Percentiles rank a stretch among this genome's conserved stretches.
Conservation (phyloP, 2,329 filamentous ascomycete species). For the Cercospora beticola region DNA sequence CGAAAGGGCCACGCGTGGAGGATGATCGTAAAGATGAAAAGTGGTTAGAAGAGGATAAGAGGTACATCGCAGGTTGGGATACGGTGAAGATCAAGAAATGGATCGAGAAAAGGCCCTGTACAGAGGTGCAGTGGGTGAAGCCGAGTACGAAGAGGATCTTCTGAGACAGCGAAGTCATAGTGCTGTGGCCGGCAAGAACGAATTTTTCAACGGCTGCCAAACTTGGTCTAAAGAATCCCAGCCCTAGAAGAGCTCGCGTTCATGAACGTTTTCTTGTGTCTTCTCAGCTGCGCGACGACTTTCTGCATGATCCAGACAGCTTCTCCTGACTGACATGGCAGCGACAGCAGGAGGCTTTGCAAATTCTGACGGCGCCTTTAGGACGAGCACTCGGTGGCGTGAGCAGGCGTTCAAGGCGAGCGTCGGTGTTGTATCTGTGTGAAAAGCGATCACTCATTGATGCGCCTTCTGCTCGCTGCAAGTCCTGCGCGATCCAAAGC, state of each 20-base stretch:
- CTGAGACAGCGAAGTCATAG: not conserved
- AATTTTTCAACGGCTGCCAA: too few relatives aligned
- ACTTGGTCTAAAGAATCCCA: not conserved
- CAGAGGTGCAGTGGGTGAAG: constrained; percentile 42
- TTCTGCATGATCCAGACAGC: not conserved
- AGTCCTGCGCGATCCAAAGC: not conserved
- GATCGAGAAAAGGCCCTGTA: constrained; percentile 40
- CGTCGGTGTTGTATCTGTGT: not conserved
- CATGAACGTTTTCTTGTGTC: not conserved
- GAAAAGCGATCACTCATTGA: fast-evolving
- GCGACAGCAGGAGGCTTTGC: not conserved
- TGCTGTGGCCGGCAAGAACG: not conserved
- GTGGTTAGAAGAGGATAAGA: constrained; percentile 39
- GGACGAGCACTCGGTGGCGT: not conserved
- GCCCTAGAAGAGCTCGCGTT: not conserved
- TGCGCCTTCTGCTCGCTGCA: not conserved
- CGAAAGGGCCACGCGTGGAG: constrained; percentile 34
- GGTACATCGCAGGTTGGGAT: constrained; percentile 43
- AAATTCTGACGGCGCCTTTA: not conserved
- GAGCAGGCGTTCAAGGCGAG: not conserved
- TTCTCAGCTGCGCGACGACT: not conserved
- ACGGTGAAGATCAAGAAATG: constrained; percentile 39
- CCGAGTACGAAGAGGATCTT: constrained; percentile 34
- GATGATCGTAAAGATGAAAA: constrained; percentile 26
- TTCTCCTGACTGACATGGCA: not conserved